phyloP scores from a whole-genome alignment of 306 rosid species.

The Sicyos edulis region DNA sequence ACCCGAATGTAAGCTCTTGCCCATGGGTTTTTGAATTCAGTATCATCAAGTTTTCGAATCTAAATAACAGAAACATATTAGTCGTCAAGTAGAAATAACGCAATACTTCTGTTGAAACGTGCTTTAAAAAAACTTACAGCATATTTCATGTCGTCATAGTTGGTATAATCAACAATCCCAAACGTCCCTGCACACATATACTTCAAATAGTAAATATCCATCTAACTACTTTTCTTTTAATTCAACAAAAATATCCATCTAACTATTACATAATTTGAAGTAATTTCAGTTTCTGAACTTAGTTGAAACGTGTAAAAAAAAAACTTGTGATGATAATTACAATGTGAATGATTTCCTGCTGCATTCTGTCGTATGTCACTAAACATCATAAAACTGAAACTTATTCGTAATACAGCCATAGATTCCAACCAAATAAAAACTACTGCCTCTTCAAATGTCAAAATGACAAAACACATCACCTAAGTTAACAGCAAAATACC shows the following conservation, averaged over 20 bases:
- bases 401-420: neutral
- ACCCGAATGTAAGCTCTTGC: constrained; percentile 88
- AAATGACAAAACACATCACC: neutral
- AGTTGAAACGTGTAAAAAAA: neutral
- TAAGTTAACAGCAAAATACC: neutral
- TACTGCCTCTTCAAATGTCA: neutral
- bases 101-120: neutral
- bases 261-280: neutral
- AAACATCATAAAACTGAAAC: neutral
- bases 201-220: constrained; percentile 4
- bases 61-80: constrained; percentile 28
- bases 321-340: neutral
- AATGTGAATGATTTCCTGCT: neutral
- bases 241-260: neutral
- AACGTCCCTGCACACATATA: constrained; percentile 60
- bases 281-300: neutral
- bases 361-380: neutral
- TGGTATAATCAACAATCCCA: constrained; percentile 87
- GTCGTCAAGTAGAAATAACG: neutral
- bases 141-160: constrained; percentile 95
- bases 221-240: neutral
- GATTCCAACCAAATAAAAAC: neutral
- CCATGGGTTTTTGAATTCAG: constrained; percentile 98
- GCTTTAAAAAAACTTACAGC: constrained; percentile 59
- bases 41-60: constrained; percentile 88